Base-by-base conservation (phyloP, 1,284 basidiomycete species). In the Leccinum solheimii region DNA sequence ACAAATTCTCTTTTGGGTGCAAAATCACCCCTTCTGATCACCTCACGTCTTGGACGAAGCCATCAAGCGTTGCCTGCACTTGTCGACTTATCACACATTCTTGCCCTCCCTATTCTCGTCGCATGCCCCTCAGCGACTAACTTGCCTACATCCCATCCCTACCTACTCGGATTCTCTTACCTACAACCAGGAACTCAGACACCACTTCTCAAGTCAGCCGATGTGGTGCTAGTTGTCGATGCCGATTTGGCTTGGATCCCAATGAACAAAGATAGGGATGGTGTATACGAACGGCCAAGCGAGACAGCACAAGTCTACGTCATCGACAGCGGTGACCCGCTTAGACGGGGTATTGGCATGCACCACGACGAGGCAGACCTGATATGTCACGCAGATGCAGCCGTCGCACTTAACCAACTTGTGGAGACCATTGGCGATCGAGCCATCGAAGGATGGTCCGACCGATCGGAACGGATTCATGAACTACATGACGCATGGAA, bases 201-300 rank as follows among this genome's bases (percentile, higher is more conserved):
- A 30, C 66, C 73, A 3, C 77, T 81, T 56, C 78, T 91, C 14
- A 74, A 77, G 45, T 72, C 75, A 27, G 86, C 86, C 0, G 89
- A 91, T 66, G 79, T 84, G 4, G 79, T 91, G 36, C 73, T 91
- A 19, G 76, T 89, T 16, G 63, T 91, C 11, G 88, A 91, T 57
- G 80, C 79, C 8, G 86, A 88, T 61, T 74, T 89, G 1, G 85
- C 88, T 0, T 91, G 87, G 86, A 81, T 90, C n/a, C 80, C 83
- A 0, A 76, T 77, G 55, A 78, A 81, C 60, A 74, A 79, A 45
- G 73, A 71, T 21, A 80, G 72, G 61, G 74, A 73, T 6, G 69
- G 69, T 19, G 51, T 27, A 30, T 52, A 61, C 50, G 70, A 71
- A 34, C 70, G 72, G 34, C 85, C 86, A 0, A 68, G 57, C 1